Conservation (phyloP, 2,329 filamentous ascomycete species). For the Nemania abortiva region DNA sequence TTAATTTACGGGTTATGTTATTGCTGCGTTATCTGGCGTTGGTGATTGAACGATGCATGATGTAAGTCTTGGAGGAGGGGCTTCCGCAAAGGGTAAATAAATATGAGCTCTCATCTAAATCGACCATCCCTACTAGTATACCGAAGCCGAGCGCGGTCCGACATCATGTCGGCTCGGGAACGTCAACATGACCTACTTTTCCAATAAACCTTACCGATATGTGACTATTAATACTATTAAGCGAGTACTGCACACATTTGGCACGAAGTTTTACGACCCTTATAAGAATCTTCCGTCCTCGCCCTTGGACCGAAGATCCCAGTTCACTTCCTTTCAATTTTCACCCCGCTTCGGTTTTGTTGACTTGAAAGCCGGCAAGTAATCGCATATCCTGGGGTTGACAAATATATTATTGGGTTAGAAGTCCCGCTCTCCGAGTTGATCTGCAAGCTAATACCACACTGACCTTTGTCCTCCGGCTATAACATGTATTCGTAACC, state of each 20-base stretch:
- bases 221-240: no score
- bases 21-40: background rate
- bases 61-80: background rate
- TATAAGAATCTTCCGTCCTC: background rate
- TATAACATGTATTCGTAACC: background rate
- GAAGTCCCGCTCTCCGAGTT: background rate
- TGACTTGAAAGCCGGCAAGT: background rate
- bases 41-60: background rate
- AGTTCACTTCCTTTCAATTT: no score
- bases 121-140: background rate
- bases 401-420: background rate
- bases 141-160: background rate
- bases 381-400: background rate
- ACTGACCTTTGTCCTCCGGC: background rate
- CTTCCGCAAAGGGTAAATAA: background rate
- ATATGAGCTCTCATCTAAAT: background rate
- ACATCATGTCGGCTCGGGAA: background rate
- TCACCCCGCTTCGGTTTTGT: background rate
- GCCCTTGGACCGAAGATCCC: no score
- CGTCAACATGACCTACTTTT: background rate
- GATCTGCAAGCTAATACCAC: constrained; percentile 8
- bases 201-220: background rate
- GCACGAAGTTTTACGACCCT: background rate
- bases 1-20: background rate
- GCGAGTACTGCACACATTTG: background rate